Evolutionary conservation across 352 stramenopile genomes (phyloP).

Genomic region (Phytophthora pini): DNA sequence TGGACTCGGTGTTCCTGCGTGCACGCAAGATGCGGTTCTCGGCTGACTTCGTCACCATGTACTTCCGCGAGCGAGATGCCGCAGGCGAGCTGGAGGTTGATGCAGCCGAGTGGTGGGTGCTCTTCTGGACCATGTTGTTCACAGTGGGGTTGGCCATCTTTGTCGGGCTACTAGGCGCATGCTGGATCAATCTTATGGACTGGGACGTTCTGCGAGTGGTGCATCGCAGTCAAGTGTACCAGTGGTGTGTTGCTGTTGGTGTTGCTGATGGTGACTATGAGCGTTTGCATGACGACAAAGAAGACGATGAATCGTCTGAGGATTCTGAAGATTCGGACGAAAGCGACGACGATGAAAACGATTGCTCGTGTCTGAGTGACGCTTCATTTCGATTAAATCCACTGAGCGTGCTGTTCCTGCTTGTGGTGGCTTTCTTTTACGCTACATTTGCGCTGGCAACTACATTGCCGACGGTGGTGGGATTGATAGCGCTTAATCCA

Average conservation of each 20-base stretch:
- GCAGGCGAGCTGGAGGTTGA: constrained; percentile 52
- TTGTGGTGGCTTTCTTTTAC: constrained; percentile 28
- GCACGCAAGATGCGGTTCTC: constrained; percentile 66
- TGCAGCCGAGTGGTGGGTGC: constrained; percentile 46
- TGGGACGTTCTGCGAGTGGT: constrained; percentile 54
- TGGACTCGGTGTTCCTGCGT: constrained; percentile 58
- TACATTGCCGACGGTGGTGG: constrained; percentile 53
- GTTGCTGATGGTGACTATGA: constrained; percentile 23
- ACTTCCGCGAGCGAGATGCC: constrained; percentile 51
- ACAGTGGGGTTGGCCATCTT: constrained; percentile 41
- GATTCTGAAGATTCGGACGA: constrained; percentile 21
- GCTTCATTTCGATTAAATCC: constrained; percentile 31
- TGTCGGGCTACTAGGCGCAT: constrained; percentile 45
- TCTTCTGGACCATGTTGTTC: constrained; percentile 40
- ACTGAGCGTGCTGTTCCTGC: constrained; percentile 17
- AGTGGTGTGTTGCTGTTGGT: constrained; percentile 14
- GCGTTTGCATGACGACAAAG: constrained; percentile 23
- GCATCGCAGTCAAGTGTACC: constrained; percentile 26
- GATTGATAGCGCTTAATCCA: constrained; percentile 61
- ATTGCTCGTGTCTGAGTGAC: constrained; percentile 20
- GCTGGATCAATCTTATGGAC: constrained; percentile 62
- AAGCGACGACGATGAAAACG: constrained; percentile 21
- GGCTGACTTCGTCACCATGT: constrained; percentile 52
- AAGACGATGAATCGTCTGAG: constrained; percentile 23
- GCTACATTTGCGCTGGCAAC: constrained; percentile 40